Evolutionary conservation across 345 rosid genomes (phyloP).

Genomic region (Luvunga scandens): DNA sequence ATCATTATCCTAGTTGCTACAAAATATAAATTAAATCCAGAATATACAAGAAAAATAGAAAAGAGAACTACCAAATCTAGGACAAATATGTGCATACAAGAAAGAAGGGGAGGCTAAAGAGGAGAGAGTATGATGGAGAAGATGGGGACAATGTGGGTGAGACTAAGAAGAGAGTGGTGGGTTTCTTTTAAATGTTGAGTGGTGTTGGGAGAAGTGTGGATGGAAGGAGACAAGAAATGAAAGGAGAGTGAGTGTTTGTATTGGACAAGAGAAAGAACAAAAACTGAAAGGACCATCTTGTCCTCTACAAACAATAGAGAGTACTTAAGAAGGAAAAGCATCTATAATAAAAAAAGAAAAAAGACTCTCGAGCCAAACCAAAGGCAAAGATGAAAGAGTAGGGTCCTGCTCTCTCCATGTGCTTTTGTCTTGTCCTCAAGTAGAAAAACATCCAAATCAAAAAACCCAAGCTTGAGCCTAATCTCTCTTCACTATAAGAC

Average conservation of each 20-base stretch:
- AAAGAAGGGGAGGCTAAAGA: background rate
- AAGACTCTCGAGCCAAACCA: background rate
- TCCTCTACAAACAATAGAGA: conserved; percentile 41
- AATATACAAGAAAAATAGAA: background rate
- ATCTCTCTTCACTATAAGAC: conserved; percentile 21
- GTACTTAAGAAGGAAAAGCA: conserved; percentile 24
- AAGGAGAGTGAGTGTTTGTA: conserved; percentile 28
- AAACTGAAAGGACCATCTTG: conserved; percentile 49
- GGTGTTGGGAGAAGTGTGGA: conserved; percentile 29
- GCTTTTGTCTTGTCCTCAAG: conserved; percentile 50
- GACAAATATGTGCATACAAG: background rate
- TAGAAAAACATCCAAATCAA: conserved; percentile 36
- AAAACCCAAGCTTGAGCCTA: conserved; percentile 5
- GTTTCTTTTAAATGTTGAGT: conserved; percentile 11
- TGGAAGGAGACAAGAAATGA: conserved; percentile 41
- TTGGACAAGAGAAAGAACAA: conserved; percentile 42
- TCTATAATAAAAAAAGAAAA: background rate
- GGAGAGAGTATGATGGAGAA: conserved; percentile 12
- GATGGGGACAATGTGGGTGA: conserved; percentile 19
- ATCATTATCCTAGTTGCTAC: background rate
- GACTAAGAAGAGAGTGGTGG: conserved; percentile 9
- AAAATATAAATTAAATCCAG: background rate
- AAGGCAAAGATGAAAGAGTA: background rate
- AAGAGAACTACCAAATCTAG: background rate
- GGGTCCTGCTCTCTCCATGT: conserved; percentile 41